phyloP scores from a whole-genome alignment of 495 filamentous ascomycete species.

The Aspergillus olivimuriae region DNA sequence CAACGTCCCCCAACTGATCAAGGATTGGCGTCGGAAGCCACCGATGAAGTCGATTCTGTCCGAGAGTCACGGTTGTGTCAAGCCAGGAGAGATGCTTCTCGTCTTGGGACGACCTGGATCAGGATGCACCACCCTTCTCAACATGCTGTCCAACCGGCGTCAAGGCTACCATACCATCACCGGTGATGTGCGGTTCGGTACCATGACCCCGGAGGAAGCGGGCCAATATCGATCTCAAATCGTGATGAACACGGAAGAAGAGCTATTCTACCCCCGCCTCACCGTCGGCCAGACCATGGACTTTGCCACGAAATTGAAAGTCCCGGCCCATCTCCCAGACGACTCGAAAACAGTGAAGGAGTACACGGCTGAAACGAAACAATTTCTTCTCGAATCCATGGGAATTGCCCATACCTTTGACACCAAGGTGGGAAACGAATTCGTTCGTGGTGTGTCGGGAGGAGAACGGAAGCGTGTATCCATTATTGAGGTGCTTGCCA shows the following conservation, averaged over 20 bases:
- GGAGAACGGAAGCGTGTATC: slow-evolving; percentile 72
- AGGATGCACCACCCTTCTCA: slow-evolving; percentile 38
- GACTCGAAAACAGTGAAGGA: slow-evolving; percentile 40
- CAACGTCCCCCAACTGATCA: slow-evolving; percentile 7
- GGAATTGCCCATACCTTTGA: slow-evolving; percentile 76
- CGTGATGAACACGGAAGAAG: slow-evolving; percentile 57
- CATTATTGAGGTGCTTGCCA: slow-evolving; percentile 59
- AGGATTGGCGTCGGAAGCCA: slow-evolving; percentile 7
- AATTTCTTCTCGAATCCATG: slow-evolving; percentile 61
- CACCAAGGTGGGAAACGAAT: slow-evolving; percentile 74
- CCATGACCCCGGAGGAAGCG: slow-evolving; percentile 44
- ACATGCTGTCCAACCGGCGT: slow-evolving; percentile 54
- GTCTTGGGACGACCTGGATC: slow-evolving; percentile 28
- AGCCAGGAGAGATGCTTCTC: slow-evolving; percentile 34
- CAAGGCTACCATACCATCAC: slow-evolving; percentile 46
- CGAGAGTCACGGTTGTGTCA: slow-evolving; percentile 29
- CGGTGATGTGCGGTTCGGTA: slow-evolving; percentile 54
- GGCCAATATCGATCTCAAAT: slow-evolving; percentile 58
- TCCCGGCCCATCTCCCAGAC: slow-evolving; percentile 26
- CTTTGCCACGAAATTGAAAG: slow-evolving; percentile 50
- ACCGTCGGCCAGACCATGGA: slow-evolving; percentile 60
- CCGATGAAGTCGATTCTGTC: slow-evolving; percentile 9
- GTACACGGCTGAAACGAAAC: slow-evolving; percentile 47
- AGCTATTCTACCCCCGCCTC: slow-evolving; percentile 55
- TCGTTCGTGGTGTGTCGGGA: slow-evolving; percentile 76